Evolutionary conservation across 73 alveolate genomes (phyloP), one percentile per base, ranked within the genome.

Genomic region (Paramecium octaurelia): DNA sequence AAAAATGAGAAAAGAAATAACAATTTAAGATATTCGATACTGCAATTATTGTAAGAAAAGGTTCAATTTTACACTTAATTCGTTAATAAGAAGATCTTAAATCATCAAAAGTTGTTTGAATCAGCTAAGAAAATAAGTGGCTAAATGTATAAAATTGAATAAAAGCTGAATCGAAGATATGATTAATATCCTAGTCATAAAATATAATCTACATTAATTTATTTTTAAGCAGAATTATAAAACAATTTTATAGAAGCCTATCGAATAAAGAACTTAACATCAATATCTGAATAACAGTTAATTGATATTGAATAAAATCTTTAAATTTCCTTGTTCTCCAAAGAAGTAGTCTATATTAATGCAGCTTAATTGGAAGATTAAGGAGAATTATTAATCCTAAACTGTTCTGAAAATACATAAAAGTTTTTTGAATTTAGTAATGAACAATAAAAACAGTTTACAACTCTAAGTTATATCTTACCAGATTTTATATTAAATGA

Each of bases 181-280:
- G 31, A 38, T 29, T 14, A 54, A 54, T 80, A 38, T 80, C 91
- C 91, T 0, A 80, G 91, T 80, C 46, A 80, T 10, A 80, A 80
- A 80, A 44, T 80, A 44, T 44, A 80, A 43, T 80, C 91, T 31
- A 24, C 20, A 1, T 18, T 46, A 80, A 42, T 35, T 12, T 80
- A 24, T 48, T 80, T 43, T 14, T 80, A 80, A 3, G 70, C 76
- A 44, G 91, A 80, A 80, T 9, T 80, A 42, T 23, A 38, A 23
- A 80, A 80, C 31, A 80, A 80, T 48, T 43, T 24, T 80, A 10
- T 80, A 23, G 75, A 80, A 44, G 91, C 91, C 1, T 24, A 80
- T 43, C 9, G 46, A 80, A 31, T 31, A 3, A 31, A 34, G 31
- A 80, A 46, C 18, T 24, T 23, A n/a, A 42, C 91, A 20, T 44